Evolutionary conservation across 2,329 filamentous ascomycete species (phyloP).

Genomic region (Claviceps purpurea): DNA sequence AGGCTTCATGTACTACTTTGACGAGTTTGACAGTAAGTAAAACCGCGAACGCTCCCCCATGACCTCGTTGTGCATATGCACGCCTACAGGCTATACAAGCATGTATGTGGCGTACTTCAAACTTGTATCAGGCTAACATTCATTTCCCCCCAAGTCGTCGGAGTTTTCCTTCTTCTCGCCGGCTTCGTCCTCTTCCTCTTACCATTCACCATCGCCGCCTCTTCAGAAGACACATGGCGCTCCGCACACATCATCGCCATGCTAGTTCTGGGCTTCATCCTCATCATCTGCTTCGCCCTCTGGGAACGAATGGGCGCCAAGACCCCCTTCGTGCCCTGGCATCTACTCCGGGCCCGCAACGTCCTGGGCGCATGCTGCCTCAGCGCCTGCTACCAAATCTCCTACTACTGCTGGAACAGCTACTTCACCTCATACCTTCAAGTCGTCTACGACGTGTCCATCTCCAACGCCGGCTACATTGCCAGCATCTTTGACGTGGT

Average conservation of each 20-base stretch:
- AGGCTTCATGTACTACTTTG: slow-evolving; percentile 33
- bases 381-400: slow-evolving; percentile 30
- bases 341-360: slow-evolving; percentile 36
- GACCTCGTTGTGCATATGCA: too few relatives aligned
- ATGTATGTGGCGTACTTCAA: too few relatives aligned
- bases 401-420: slow-evolving; percentile 38
- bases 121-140: not conserved
- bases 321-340: slow-evolving; percentile 40
- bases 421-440: slow-evolving; percentile 45
- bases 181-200: slow-evolving; percentile 50
- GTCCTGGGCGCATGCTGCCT: slow-evolving; percentile 37
- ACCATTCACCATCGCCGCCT: slow-evolving; percentile 44
- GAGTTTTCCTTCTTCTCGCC: slow-evolving; percentile 41
- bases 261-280: slow-evolving; percentile 45
- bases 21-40: slow-evolving; percentile 41
- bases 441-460: slow-evolving; percentile 30
- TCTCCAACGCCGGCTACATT: slow-evolving; percentile 33
- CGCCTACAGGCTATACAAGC: too few relatives aligned
- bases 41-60: not conserved
- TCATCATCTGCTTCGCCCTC: slow-evolving; percentile 40
- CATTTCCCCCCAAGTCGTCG: slow-evolving; percentile 21
- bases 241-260: slow-evolving; percentile 43
- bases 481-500: slow-evolving; percentile 37
- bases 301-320: slow-evolving; percentile 46
- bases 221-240: slow-evolving; percentile 35